Evolutionary conservation across 352 stramenopile species (phyloP).

Genomic region (Blastocystis sp.): DNA sequence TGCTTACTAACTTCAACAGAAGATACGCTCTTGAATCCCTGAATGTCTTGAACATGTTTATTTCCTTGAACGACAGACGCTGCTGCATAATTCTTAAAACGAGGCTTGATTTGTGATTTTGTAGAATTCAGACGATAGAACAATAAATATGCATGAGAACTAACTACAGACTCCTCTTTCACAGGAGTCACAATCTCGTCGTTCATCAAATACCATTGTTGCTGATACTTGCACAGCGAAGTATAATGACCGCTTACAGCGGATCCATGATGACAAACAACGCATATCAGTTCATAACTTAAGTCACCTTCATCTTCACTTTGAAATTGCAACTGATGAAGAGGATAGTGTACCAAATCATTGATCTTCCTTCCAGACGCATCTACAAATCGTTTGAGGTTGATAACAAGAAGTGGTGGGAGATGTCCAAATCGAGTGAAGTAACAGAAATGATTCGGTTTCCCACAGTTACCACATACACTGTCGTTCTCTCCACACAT

Average conservation of each 20-base stretch:
- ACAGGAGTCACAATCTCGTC: not conserved
- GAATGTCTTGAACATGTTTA: slow-evolving; percentile 6
- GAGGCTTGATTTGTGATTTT: not conserved
- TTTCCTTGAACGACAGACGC: not conserved
- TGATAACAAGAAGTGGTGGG: slow-evolving; percentile 1
- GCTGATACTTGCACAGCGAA: slow-evolving; percentile 1
- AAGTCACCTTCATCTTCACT: not conserved
- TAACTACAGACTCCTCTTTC: slow-evolving; percentile 9
- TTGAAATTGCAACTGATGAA: slow-evolving; percentile 2
- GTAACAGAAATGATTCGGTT: not conserved
- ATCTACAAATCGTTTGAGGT: slow-evolving; percentile 53
- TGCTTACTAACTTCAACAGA: not conserved
- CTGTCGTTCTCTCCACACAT: not conserved
- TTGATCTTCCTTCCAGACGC: slow-evolving; percentile 14
- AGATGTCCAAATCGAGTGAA: not conserved
- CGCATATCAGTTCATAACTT: slow-evolving; percentile 69
- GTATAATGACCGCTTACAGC: slow-evolving; percentile 47
- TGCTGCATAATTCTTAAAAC: not conserved
- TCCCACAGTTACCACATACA: not conserved
- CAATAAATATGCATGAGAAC: slow-evolving; percentile 17
- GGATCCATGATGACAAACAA: slow-evolving; percentile 18
- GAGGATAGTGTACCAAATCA: slow-evolving; percentile 28
- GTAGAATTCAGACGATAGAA: slow-evolving; percentile 4
- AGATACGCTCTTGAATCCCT: slow-evolving; percentile 22
- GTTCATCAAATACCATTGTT: slow-evolving; percentile 31